Evolutionary conservation across 345 rosid genomes (phyloP).

Genomic region (Salix brachista): DNA sequence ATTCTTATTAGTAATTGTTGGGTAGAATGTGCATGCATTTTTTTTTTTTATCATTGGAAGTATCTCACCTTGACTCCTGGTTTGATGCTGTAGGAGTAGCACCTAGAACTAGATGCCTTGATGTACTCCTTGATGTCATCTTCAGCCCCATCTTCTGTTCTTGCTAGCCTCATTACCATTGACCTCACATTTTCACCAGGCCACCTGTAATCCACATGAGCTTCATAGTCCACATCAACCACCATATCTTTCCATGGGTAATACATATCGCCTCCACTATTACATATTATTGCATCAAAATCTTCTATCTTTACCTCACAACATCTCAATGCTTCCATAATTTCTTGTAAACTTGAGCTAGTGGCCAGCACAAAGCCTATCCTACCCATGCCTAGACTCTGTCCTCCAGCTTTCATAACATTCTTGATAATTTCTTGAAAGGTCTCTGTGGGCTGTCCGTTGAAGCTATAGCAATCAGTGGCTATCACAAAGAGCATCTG

Average conservation of each 20-base stretch:
- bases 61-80: slow-evolving; percentile 59
- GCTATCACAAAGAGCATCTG: slow-evolving; percentile 75
- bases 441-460: slow-evolving; percentile 39
- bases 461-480: slow-evolving; percentile 51
- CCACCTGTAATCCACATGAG: slow-evolving; percentile 81
- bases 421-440: slow-evolving; percentile 56
- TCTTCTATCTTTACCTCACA: slow-evolving; percentile 59
- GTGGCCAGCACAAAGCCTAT: slow-evolving; percentile 64
- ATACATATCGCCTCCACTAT: slow-evolving; percentile 75
- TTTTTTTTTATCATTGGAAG: not conserved
- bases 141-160: slow-evolving; percentile 46
- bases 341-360: slow-evolving; percentile 60
- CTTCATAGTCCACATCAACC: slow-evolving; percentile 65
- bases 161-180: slow-evolving; percentile 45
- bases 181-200: slow-evolving; percentile 73
- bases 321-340: slow-evolving; percentile 42
- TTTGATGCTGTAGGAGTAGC: slow-evolving; percentile 59
- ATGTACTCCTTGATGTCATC: slow-evolving; percentile 43
- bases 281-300: slow-evolving; percentile 81
- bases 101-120: slow-evolving; percentile 52
- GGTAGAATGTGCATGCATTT: not conserved
- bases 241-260: slow-evolving; percentile 78
- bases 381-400: slow-evolving; percentile 39
- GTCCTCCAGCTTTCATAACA: slow-evolving; percentile 57
- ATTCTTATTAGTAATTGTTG: slow-evolving; percentile 11